phyloP scores from a whole-genome alignment of 164 flowering plant species.

The Stephania japonica region DNA sequence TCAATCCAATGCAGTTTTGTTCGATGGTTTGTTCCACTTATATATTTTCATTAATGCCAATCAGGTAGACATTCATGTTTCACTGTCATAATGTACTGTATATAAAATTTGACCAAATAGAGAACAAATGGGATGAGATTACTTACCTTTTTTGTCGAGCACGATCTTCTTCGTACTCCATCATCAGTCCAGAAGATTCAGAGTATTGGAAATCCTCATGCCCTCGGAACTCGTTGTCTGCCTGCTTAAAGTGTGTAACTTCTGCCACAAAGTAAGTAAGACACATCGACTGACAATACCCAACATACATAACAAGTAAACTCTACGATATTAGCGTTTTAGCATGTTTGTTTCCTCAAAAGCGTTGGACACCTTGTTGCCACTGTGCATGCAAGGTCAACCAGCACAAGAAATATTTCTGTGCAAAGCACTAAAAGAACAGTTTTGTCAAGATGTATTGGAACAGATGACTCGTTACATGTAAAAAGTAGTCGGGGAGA shows the following conservation, averaged over 20 bases:
- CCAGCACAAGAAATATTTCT: not conserved
- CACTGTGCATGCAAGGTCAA: not conserved
- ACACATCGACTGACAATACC: slow-evolving; percentile 77
- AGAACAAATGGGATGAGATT: not conserved
- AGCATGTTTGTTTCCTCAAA: not conserved
- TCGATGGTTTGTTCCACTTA: not conserved
- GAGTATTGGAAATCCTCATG: slow-evolving; percentile 67
- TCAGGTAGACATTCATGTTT: too few species aligned
- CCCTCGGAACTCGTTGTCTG: slow-evolving; percentile 70
- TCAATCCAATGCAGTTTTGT: not conserved
- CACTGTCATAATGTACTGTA: too few species aligned
- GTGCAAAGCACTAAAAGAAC: not conserved
- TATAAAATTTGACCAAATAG: not conserved
- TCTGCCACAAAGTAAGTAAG: slow-evolving; percentile 99
- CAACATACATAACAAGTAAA: slow-evolving; percentile 22
- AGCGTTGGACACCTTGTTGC: not conserved
- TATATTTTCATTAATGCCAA: not conserved
- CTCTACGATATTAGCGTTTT: not conserved
- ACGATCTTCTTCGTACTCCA: slow-evolving; percentile 89
- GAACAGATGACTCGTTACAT: too few species aligned
- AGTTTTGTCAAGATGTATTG: not conserved
- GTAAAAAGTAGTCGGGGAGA: too few species aligned
- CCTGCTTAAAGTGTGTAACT: slow-evolving; percentile 94
- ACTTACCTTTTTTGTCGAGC: slow-evolving; percentile 79
- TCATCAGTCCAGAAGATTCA: slow-evolving; percentile 68